phyloP scores from a whole-genome alignment of 2,329 filamentous ascomycete species.

The Ascosphaera apis region DNA sequence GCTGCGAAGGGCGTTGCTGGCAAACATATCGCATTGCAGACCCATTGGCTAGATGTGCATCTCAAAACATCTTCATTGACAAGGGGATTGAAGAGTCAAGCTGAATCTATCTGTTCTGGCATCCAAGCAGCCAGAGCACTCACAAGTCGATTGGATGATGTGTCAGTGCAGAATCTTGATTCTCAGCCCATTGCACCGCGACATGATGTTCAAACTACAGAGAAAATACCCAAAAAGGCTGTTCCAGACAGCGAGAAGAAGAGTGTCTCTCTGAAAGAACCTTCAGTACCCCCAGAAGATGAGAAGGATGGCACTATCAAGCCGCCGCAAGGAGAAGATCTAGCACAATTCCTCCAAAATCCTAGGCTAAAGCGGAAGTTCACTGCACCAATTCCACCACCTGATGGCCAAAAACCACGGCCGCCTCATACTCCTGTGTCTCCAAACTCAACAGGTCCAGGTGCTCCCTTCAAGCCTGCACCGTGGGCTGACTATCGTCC shows the following conservation, averaged over 20 bases:
- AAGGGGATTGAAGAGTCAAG: constrained; percentile 37
- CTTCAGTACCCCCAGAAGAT: too few relatives aligned
- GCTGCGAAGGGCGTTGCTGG: constrained; percentile 45
- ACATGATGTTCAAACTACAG: too few relatives aligned
- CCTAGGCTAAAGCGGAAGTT: too few relatives aligned
- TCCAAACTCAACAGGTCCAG: background rate
- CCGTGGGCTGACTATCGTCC: background rate
- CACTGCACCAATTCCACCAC: too few relatives aligned
- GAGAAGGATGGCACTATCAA: too few relatives aligned
- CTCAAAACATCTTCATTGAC: constrained; percentile 41
- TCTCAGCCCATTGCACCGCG: background rate
- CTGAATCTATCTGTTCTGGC: constrained; percentile 37
- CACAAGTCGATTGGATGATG: constrained; percentile 33
- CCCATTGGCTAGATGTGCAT: constrained; percentile 38
- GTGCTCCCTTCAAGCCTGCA: background rate
- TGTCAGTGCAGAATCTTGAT: constrained; percentile 12
- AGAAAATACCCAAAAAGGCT: too few relatives aligned
- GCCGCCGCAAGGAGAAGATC: too few relatives aligned
- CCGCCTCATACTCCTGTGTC: background rate
- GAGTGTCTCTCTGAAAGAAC: too few relatives aligned
- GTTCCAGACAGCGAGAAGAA: too few relatives aligned
- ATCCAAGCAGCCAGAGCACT: constrained; percentile 37
- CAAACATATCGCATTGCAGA: constrained; percentile 36
- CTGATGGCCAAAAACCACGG: background rate
- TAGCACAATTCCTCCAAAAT: too few relatives aligned